These are phyloP conservation scores for Lepiota venenata DNA, from an alignment of 768 basidiomycete genomes.

Conservation along the genomic window DNA sequence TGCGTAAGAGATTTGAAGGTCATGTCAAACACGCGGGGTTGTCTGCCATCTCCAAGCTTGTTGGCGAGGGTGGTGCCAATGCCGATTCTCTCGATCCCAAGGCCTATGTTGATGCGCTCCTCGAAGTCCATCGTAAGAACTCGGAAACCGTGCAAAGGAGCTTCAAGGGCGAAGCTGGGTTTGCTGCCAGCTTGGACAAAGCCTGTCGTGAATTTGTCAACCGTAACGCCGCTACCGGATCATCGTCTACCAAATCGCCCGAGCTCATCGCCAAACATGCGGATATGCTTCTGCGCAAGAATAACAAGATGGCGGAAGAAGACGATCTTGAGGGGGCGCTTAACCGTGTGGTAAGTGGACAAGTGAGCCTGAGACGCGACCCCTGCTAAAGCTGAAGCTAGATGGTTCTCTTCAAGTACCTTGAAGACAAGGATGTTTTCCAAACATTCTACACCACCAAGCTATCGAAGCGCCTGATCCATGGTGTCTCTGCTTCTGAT, in stretches of 20 bases:
- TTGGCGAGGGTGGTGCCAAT: slow-evolving; percentile 56
- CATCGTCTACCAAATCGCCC: slow-evolving; percentile 87
- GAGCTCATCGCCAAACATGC: slow-evolving; percentile 95
- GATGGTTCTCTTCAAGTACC: slow-evolving; percentile 99
- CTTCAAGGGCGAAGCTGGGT: slow-evolving; percentile 94
- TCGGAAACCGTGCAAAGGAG: slow-evolving; percentile 87
- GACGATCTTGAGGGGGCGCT: slow-evolving; percentile 89
- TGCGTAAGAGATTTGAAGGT: slow-evolving; percentile 91
- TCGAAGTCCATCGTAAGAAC: slow-evolving; percentile 94
- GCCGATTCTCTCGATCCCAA: slow-evolving; percentile 87
- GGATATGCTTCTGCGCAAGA: slow-evolving; percentile 89
- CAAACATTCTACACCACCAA: slow-evolving; percentile 98
- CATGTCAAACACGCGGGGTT: slow-evolving; percentile 94
- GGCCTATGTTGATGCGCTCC: slow-evolving; percentile 89
- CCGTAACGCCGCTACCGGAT: slow-evolving; percentile 86
- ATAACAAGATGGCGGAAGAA: slow-evolving; percentile 96
- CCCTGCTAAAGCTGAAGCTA: slow-evolving; percentile 35
- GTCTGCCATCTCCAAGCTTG: slow-evolving; percentile 76
- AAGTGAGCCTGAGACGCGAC: slow-evolving; percentile 24
- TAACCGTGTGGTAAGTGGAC: slow-evolving; percentile 76
- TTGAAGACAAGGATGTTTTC: slow-evolving; percentile 99
- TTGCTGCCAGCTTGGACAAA: slow-evolving; percentile 94
- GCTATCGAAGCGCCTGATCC: slow-evolving; percentile 91
- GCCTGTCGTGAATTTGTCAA: slow-evolving; percentile 98
- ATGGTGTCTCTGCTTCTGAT: slow-evolving; percentile 90